Evolutionary conservation across 306 rosid genomes (phyloP).

Genomic region (Quercus aquifolioides): DNA sequence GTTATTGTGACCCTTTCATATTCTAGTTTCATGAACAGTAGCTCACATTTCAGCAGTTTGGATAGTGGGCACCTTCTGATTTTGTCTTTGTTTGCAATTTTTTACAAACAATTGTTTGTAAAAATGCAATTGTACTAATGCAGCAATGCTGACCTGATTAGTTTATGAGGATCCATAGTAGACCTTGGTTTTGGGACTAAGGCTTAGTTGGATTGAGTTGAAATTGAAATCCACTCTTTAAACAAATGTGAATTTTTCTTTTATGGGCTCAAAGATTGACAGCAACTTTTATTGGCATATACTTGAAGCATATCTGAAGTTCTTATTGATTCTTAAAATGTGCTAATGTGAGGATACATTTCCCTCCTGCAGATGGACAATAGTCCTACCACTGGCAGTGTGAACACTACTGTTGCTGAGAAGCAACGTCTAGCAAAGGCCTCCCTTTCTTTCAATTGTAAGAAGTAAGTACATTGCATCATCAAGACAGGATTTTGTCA

Average conservation of each 20-base stretch:
- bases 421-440: conserved; percentile 88
- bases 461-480: conserved; percentile 57
- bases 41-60: not conserved
- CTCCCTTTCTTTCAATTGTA: conserved; percentile 85
- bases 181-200: not conserved
- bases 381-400: conserved; percentile 98
- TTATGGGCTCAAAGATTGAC: not conserved
- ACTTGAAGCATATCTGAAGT: not conserved
- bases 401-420: conserved; percentile 72
- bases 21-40: conserved; percentile 4
- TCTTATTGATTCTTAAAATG: conserved; percentile 7
- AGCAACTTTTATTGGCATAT: not conserved
- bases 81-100: not conserved
- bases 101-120: not conserved
- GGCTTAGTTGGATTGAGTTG: conserved; percentile 1
- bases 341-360: conserved; percentile 1
- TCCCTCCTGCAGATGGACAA: conserved; percentile 74
- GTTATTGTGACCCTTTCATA: conserved; percentile 29
- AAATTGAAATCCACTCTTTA: not conserved
- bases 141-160: not conserved
- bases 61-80: not conserved
- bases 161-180: not conserved
- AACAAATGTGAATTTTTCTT: not conserved
- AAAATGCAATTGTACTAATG: not conserved
- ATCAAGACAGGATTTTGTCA: conserved; percentile 4